Evolutionary conservation across 495 filamentous ascomycete genomes (phyloP).

Genomic region (Neurospora sp.): DNA sequence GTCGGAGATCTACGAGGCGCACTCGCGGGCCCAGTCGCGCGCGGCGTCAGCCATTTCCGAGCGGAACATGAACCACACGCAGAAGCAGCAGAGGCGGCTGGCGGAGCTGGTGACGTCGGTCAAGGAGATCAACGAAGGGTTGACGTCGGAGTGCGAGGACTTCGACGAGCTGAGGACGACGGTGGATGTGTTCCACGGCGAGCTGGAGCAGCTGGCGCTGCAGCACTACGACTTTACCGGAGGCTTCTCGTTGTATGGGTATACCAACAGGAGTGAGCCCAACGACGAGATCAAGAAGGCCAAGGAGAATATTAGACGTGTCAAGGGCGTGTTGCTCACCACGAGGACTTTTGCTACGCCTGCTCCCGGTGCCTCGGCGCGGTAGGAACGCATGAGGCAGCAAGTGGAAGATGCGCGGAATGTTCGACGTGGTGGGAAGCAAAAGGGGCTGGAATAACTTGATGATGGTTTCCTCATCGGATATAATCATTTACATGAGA

Average conservation of each 20-base stretch:
- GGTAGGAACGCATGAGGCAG: background rate
- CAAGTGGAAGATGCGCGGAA: background rate
- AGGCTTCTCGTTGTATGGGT: constrained; percentile 29
- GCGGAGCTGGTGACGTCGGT: constrained; percentile 36
- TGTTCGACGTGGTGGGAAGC: background rate
- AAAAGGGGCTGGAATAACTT: background rate
- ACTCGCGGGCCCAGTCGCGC: constrained; percentile 26
- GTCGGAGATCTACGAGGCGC: constrained; percentile 14
- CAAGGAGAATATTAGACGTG: constrained; percentile 73
- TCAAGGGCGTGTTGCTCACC: constrained; percentile 89
- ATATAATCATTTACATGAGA: background rate
- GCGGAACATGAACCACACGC: background rate
- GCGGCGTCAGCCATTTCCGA: constrained; percentile 30
- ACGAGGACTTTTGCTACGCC: constrained; percentile 51
- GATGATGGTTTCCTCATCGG: background rate
- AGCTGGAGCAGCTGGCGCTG: constrained; percentile 32
- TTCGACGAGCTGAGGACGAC: constrained; percentile 28
- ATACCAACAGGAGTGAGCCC: constrained; percentile 37
- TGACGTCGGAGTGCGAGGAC: constrained; percentile 28
- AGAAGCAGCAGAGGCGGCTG: constrained; percentile 21
- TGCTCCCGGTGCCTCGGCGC: background rate
- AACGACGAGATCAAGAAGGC: constrained; percentile 71
- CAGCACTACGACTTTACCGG: constrained; percentile 14
- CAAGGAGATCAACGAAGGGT: constrained; percentile 38
- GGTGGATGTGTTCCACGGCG: constrained; percentile 38